Conservation (phyloP, 306 rosid species). For the Rosa rugosa region DNA sequence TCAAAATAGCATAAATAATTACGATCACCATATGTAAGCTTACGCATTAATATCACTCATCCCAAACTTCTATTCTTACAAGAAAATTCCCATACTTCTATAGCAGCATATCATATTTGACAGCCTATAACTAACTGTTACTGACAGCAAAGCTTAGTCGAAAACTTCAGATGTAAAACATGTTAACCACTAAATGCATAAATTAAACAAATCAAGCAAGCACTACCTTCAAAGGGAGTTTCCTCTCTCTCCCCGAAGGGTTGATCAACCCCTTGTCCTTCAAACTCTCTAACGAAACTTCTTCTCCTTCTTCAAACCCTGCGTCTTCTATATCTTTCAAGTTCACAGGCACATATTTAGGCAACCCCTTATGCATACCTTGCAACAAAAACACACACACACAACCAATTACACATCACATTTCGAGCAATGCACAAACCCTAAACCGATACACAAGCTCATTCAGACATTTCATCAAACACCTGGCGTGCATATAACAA, state of each 20-base stretch:
- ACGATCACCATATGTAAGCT: background rate
- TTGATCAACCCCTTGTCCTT: slow-evolving; percentile 77
- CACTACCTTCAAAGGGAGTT: slow-evolving; percentile 83
- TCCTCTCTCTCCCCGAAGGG: slow-evolving; percentile 93
- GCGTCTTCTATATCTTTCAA: slow-evolving; percentile 79
- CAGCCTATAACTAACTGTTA: background rate
- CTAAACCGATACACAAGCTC: background rate
- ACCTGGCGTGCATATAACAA: background rate
- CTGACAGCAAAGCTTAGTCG: background rate
- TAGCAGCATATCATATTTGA: slow-evolving; percentile 1
- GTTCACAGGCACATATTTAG: slow-evolving; percentile 85
- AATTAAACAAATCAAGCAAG: slow-evolving; percentile 14
- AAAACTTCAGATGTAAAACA: background rate
- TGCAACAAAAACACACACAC: slow-evolving; percentile 16
- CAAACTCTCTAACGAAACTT: slow-evolving; percentile 76
- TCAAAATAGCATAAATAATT: background rate
- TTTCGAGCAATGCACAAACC: background rate
- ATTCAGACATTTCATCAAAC: slow-evolving; percentile 16
- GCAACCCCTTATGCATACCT: slow-evolving; percentile 94
- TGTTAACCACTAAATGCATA: slow-evolving; percentile 11
- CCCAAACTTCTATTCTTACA: background rate
- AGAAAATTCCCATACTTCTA: background rate
- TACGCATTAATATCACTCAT: background rate
- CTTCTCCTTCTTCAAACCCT: slow-evolving; percentile 85
- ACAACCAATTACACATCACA: background rate